Conservation (phyloP, 2,329 filamentous ascomycete genomes). For the Simplicillium aogashimaense region DNA sequence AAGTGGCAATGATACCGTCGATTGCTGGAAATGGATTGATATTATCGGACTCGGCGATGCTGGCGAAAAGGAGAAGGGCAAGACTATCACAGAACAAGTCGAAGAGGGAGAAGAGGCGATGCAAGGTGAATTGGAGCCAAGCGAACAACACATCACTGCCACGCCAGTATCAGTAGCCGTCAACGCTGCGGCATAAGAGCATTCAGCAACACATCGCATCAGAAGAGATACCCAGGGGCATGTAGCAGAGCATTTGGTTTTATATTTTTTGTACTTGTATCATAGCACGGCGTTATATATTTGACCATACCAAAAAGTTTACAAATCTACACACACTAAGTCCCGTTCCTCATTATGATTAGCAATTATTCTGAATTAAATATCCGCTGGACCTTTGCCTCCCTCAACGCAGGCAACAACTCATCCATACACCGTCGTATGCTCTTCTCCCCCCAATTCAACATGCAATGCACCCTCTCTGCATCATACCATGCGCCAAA, state of each 20-base stretch:
- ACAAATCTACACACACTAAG: no score
- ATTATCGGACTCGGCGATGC: conserved; percentile 35
- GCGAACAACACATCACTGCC: conserved; percentile 1
- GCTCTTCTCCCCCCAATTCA: conserved; percentile 1
- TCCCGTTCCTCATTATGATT: no score
- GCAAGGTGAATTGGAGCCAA: conserved; percentile 21
- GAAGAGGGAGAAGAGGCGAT: conserved; percentile 24
- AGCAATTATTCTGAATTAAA: no score
- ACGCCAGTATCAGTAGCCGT: not conserved
- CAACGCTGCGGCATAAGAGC: not conserved
- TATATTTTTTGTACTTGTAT: no score
- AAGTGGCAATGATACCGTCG: conserved; percentile 26
- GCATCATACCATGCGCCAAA: conserved; percentile 6
- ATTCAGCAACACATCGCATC: not conserved
- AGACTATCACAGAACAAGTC: conserved; percentile 19
- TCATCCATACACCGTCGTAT: conserved; percentile 5
- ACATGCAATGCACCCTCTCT: conserved; percentile 4
- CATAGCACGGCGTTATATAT: no score
- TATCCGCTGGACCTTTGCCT: conserved; percentile 4
- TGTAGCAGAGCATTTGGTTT: no score
- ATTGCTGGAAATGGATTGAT: conserved; percentile 43
- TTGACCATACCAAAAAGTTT: no score
- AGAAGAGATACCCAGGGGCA: no score
- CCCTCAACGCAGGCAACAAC: conserved; percentile 5
- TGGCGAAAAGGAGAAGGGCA: conserved; percentile 16